Evolutionary conservation across 2,329 filamentous ascomycete genomes (phyloP).

Genomic region (Colletotrichum cuscutae): DNA sequence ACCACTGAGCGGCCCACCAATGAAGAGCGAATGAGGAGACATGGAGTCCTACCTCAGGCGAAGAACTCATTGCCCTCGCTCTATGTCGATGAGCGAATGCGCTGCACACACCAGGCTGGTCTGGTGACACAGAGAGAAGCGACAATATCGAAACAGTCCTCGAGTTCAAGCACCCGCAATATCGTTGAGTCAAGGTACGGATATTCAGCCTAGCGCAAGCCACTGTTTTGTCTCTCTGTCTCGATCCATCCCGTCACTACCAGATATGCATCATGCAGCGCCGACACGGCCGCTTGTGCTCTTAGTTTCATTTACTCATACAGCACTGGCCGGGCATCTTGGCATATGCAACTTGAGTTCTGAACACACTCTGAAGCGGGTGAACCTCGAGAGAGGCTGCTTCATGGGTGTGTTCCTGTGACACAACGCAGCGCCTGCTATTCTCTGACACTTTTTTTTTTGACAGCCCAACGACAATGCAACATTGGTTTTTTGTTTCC

Average conservation of each 20-base stretch:
- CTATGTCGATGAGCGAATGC: background rate
- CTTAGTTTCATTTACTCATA: background rate
- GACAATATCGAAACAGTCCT: background rate
- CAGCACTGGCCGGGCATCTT: background rate
- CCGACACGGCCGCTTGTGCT: background rate
- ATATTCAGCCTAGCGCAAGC: conserved; percentile 2
- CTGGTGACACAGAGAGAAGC: background rate
- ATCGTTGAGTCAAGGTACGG: background rate
- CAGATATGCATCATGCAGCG: background rate
- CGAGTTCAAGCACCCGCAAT: background rate
- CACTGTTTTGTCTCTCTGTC: conserved; percentile 13
- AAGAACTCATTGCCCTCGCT: background rate
- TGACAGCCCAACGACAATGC: background rate
- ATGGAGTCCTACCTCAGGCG: conserved; percentile 9
- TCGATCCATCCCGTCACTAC: background rate
- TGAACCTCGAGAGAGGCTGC: background rate
- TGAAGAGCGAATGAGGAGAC: background rate
- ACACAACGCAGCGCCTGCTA: background rate
- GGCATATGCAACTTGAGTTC: background rate
- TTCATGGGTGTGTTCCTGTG: background rate
- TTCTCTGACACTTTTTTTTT: background rate
- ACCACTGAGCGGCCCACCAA: background rate
- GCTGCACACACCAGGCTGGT: background rate
- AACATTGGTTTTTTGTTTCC: background rate
- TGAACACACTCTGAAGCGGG: conserved; percentile 2